Conservation (phyloP, 495 filamentous ascomycete species). For the Lepidopterella palustris region DNA sequence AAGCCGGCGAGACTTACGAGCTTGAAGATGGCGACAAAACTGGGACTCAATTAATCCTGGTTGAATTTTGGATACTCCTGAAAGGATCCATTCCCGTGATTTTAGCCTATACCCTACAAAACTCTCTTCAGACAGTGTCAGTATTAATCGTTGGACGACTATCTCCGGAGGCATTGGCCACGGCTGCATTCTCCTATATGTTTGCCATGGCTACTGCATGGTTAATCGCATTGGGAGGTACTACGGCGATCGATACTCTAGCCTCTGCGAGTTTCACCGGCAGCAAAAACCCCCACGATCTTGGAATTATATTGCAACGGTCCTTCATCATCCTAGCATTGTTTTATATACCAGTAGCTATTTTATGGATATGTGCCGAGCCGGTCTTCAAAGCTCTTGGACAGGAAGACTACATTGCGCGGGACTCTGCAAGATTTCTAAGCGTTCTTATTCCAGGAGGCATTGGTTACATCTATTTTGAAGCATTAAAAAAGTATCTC, state of each 20-base stretch:
- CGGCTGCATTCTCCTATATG: constrained; percentile 87
- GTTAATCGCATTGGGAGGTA: constrained; percentile 88
- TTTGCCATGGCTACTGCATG: constrained; percentile 88
- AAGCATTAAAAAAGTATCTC: constrained; percentile 84
- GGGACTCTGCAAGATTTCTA: constrained; percentile 68
- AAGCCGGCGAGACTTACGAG: constrained; percentile 32
- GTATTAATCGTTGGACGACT: constrained; percentile 78
- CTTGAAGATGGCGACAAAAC: constrained; percentile 28
- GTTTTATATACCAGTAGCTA: constrained; percentile 70
- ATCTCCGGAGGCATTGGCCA: constrained; percentile 73
- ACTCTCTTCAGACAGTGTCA: constrained; percentile 78
- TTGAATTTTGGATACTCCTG: constrained; percentile 63
- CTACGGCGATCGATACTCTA: constrained; percentile 83
- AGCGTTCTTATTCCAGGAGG: constrained; percentile 77
- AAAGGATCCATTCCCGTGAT: constrained; percentile 73
- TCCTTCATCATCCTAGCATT: constrained; percentile 65
- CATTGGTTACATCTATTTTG: constrained; percentile 86
- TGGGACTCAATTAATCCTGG: constrained; percentile 37
- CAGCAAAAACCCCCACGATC: constrained; percentile 71
- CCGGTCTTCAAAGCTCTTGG: constrained; percentile 70
- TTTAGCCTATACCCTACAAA: constrained; percentile 82
- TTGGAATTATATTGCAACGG: constrained; percentile 76
- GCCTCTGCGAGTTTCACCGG: constrained; percentile 84
- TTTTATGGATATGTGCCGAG: constrained; percentile 73
- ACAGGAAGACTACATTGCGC: constrained; percentile 70